Evolutionary conservation across 768 basidiomycete species (phyloP), one percentile per base, ranked within the genome.

Genomic region (Suillus luteus): DNA sequence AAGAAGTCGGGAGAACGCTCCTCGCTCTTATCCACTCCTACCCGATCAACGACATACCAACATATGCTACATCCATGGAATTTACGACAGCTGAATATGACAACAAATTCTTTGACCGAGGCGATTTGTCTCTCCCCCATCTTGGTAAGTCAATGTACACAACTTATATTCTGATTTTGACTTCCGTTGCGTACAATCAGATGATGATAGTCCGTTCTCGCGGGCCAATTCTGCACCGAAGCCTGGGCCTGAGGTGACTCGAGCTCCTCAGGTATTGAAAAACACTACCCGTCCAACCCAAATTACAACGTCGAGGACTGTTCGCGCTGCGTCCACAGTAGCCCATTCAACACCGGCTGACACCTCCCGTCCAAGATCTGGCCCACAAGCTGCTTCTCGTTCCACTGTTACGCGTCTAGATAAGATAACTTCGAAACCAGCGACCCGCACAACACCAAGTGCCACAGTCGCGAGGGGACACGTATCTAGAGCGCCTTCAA

Each of bases 21-120:
- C 75, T 80, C 57, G 66, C 72, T 10, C 67, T 79, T 31, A 78
- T 76, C 59, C 79, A 77, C 37, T 76, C 76, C 7, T 69, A 75
- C 52, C 64, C 69, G 4, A 54, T 76, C 9, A 79, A 81, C 22
- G 80, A 81, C 12, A 66, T 73, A 24, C 69, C 60, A 15, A 65
- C 65, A 1, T 68, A 55, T 63, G 60, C 59, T 35, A 17, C 27
- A 46, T 35, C 68, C 37, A 7, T 68, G 1, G 71, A 70, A 14
- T 74, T 75, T 51, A 68, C 62, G 24, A n/a, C 27, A 11, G 61
- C 68, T 46, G 66, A 64, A 1, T 67, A 66, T 37, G 72, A 75
- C 51, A 59, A 12, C 44, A 27, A 60, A 9, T 74, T 74, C 52
- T 74, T 74, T n/a, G 64, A 54, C 3, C 62, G 9, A 1, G 65